Percentiles rank a stretch among this genome's conserved stretches.
phyloP scores from a whole-genome alignment of 2,329 filamentous ascomycete species.

The Decorospora gaudefroyi region DNA sequence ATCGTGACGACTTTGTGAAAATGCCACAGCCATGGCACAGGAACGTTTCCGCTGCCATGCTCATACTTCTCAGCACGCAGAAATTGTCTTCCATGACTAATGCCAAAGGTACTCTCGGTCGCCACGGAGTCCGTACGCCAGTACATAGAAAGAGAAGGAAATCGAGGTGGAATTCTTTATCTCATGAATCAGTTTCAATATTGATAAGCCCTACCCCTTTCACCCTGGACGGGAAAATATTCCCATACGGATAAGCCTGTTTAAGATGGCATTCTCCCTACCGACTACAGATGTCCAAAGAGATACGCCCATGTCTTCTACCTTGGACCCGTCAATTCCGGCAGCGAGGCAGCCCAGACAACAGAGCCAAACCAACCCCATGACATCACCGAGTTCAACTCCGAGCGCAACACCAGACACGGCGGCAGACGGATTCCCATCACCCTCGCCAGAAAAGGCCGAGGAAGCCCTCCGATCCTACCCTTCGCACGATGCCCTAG shows the following conservation, averaged over 20 bases:
- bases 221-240: too few species aligned
- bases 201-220: too few species aligned
- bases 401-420: conserved; percentile 4
- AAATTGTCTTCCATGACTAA: conserved; percentile 18
- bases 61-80: conserved; percentile 24
- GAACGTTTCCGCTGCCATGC: conserved; percentile 3
- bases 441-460: conserved; percentile 10
- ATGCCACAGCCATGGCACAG: conserved; percentile 28
- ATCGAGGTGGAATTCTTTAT: too few species aligned
- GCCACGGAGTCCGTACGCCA: conserved; percentile 16
- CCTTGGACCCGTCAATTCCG: too few species aligned
- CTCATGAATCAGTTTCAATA: too few species aligned
- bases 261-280: too few species aligned
- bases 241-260: too few species aligned
- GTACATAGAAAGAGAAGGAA: conserved; percentile 19
- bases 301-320: too few species aligned
- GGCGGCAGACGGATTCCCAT: conserved; percentile 31
- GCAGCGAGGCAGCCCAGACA: neutral
- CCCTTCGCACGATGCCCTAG: too few species aligned
- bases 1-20: conserved; percentile 19
- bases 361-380: neutral
- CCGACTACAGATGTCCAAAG: too few species aligned
- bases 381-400: neutral
- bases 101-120: conserved; percentile 13
- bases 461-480: conserved; percentile 35